phyloP scores from a whole-genome alignment of 2,329 filamentous ascomycete species.

The Emmonsia crescens region DNA sequence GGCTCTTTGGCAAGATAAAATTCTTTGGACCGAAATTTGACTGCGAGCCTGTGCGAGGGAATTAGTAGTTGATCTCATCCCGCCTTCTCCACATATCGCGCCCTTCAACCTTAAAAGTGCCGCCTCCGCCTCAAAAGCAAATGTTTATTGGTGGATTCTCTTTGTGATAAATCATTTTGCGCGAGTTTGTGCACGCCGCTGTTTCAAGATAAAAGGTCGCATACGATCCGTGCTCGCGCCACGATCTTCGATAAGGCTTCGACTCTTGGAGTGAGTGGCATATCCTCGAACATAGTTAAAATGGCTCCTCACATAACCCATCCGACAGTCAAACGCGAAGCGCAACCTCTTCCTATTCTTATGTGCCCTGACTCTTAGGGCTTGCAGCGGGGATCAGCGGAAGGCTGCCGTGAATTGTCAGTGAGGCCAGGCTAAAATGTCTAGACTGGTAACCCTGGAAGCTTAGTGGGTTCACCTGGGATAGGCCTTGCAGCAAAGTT shows the following conservation, averaged over 20 bases:
- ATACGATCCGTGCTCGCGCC: background rate
- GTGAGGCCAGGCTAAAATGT: background rate
- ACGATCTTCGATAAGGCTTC: background rate
- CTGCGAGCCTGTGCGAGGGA: background rate
- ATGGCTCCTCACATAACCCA: background rate
- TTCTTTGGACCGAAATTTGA: background rate
- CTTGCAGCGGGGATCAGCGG: background rate
- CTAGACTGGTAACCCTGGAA: background rate
- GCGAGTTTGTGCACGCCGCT: background rate
- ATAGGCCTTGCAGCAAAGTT: background rate
- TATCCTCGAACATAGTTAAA: background rate
- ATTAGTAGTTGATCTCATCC: background rate
- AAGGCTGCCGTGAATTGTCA: background rate
- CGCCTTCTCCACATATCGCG: background rate
- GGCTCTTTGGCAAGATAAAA: background rate
- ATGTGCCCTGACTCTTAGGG: background rate
- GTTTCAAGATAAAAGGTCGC: background rate
- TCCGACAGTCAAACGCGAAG: background rate
- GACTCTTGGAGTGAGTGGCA: background rate
- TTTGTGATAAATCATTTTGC: background rate
- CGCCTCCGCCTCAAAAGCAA: background rate
- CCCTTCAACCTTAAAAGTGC: background rate
- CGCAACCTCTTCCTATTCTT: background rate
- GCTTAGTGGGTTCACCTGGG: background rate
- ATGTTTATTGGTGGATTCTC: background rate